A percentile compares a stretch with the other conserved stretches of the same genome.
Conservation (phyloP, 2,329 filamentous ascomycete species). For the Hypoxylon sp. region DNA sequence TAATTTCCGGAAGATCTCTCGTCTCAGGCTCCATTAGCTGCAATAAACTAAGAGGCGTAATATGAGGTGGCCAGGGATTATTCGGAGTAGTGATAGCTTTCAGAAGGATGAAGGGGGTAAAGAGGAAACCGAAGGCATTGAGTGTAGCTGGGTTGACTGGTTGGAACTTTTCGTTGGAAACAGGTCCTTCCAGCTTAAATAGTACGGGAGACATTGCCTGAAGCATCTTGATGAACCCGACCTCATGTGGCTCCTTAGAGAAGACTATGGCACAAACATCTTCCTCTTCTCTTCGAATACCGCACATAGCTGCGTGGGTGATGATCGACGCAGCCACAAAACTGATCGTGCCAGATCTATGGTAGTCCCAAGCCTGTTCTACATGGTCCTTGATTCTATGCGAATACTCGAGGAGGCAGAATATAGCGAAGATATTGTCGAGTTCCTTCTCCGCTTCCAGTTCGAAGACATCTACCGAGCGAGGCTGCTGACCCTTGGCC, state of each 20-base stretch:
- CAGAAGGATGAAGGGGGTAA: neutral
- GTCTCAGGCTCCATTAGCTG: neutral
- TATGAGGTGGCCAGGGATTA: neutral
- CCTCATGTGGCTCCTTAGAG: neutral
- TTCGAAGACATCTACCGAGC: neutral
- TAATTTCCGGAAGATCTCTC: neutral
- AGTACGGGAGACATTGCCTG: neutral
- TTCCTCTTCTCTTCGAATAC: neutral
- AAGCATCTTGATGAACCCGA: neutral
- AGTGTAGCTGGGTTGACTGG: neutral
- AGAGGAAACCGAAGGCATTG: neutral
- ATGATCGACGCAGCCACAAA: neutral
- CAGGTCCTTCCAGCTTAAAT: too few species aligned
- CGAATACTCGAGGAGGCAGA: neutral
- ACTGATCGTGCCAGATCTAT: neutral
- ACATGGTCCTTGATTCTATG: neutral
- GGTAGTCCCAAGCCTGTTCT: neutral
- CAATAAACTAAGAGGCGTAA: neutral
- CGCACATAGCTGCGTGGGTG: neutral
- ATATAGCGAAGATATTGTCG: neutral
- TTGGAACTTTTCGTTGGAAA: neutral
- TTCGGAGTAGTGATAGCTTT: neutral
- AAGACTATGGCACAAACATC: neutral
- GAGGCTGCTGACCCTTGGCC: neutral
- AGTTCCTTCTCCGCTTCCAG: neutral